Percentiles rank a stretch among this genome's conserved stretches.
These are phyloP conservation scores for Cercospora janseana DNA, from an alignment of 2,329 filamentous ascomycete species.

Conservation along the genomic window DNA sequence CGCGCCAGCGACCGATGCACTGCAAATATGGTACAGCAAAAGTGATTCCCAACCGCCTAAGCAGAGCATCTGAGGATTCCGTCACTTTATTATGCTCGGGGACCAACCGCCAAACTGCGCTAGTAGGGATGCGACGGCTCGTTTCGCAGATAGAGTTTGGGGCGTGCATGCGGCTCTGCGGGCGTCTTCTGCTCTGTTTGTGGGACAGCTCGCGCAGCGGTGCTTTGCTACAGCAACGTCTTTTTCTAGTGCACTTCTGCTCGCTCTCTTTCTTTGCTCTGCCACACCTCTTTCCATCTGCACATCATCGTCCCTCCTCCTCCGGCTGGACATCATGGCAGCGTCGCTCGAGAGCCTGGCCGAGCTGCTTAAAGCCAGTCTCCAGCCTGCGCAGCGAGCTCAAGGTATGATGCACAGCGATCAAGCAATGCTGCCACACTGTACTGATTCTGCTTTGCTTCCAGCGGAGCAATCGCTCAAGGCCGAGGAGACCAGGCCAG, in stretches of 20 bases:
- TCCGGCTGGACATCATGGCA: conserved; percentile 58
- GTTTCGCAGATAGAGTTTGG: conserved; percentile 3
- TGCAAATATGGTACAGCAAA: background rate
- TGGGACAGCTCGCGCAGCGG: background rate
- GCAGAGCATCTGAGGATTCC: background rate
- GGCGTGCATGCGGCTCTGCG: background rate
- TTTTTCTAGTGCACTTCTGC: conserved; percentile 2
- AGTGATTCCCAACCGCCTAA: too few relatives aligned
- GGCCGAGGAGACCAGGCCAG: conserved; percentile 74
- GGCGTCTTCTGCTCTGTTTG: background rate
- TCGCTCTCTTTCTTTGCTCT: background rate
- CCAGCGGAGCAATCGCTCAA: conserved; percentile 79
- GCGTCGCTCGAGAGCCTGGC: conserved; percentile 64
- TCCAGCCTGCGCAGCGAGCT: conserved; percentile 60
- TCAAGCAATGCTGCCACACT: background rate
- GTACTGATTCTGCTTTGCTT: conserved; percentile 10
- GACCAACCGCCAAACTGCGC: too few relatives aligned
- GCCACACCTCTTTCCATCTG: background rate
- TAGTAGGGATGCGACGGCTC: conserved; percentile 1
- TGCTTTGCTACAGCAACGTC: conserved; percentile 1
- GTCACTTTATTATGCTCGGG: background rate
- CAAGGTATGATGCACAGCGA: conserved; percentile 6
- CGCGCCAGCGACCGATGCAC: background rate
- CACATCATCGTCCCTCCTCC: background rate
- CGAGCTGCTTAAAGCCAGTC: conserved; percentile 82